Conservation (phyloP, 139 green algal genomes). For the Coccomyxa sp. region DNA sequence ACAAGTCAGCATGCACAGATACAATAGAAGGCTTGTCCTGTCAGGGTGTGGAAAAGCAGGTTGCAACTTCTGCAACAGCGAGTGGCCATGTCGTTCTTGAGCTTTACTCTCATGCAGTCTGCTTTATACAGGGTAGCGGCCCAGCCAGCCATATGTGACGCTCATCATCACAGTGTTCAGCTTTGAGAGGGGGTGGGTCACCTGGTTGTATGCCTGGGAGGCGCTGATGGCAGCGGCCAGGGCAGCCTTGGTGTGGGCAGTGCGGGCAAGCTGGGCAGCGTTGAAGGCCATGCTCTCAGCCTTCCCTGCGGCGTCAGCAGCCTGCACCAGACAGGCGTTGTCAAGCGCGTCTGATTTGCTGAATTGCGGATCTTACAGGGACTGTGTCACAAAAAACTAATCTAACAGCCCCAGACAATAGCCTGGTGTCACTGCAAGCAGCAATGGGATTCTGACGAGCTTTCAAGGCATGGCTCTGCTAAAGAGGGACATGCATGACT, state of each 20-base stretch:
- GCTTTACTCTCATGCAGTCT: background rate
- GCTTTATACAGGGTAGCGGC: background rate
- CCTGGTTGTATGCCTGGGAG: conserved; percentile 7
- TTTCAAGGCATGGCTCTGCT: too few relatives aligned
- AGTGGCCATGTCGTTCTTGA: background rate
- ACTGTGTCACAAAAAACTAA: too few relatives aligned
- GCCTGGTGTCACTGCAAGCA: too few relatives aligned
- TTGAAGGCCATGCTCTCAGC: background rate
- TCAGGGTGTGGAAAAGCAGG: background rate
- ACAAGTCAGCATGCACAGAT: background rate
- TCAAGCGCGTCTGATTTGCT: too few relatives aligned
- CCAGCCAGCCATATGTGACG: background rate
- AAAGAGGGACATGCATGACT: too few relatives aligned
- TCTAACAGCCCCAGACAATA: too few relatives aligned
- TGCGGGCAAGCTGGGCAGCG: background rate
- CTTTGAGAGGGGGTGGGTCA: background rate
- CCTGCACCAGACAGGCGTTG: background rate
- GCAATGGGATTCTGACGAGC: too few relatives aligned
- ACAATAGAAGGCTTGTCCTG: background rate
- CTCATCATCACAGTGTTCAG: background rate
- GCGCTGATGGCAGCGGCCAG: background rate
- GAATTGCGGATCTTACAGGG: too few relatives aligned
- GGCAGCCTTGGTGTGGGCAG: background rate
- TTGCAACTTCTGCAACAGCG: background rate
- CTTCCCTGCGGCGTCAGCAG: background rate